These are phyloP conservation scores for Aegilops speltoides DNA, from an alignment of 176 grass and related monocot species.

Conservation along the genomic window DNA sequence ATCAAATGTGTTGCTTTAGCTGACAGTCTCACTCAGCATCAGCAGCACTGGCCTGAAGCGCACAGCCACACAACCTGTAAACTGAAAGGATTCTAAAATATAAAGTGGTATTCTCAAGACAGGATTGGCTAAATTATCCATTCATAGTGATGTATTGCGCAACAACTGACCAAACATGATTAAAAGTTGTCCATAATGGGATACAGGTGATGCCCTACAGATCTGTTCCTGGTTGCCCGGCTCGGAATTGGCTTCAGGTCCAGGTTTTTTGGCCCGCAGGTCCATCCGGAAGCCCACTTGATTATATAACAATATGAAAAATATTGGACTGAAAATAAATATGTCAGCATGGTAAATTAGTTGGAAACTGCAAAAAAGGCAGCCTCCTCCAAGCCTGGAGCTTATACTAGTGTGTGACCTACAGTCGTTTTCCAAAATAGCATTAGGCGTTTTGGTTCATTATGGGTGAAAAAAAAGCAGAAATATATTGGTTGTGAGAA, in stretches of 20 bases:
- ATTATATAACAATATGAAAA: neutral
- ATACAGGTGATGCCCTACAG: neutral
- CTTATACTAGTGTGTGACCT: neutral
- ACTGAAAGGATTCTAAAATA: no score
- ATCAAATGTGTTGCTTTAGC: neutral
- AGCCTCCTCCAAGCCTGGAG: neutral
- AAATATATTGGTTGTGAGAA: neutral
- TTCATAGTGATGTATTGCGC: neutral
- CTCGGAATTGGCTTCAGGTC: neutral
- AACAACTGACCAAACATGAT: neutral
- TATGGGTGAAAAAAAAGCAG: neutral
- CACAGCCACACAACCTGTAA: no score
- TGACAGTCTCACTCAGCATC: no score
- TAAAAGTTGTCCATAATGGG: slow-evolving; percentile 16
- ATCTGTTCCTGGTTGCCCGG: neutral
- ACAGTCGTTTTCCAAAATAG: neutral
- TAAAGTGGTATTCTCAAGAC: no score
- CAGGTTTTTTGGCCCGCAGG: neutral
- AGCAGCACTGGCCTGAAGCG: no score
- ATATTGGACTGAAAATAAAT: neutral
- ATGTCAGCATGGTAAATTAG: neutral
- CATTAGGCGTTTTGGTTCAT: neutral
- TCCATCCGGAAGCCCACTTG: neutral
- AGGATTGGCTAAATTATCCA: neutral
- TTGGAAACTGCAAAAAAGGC: no score